These are phyloP conservation scores for Wickerhamomyces chambardii DNA, from an alignment of 805 yeast species.

Conservation along the genomic window DNA sequence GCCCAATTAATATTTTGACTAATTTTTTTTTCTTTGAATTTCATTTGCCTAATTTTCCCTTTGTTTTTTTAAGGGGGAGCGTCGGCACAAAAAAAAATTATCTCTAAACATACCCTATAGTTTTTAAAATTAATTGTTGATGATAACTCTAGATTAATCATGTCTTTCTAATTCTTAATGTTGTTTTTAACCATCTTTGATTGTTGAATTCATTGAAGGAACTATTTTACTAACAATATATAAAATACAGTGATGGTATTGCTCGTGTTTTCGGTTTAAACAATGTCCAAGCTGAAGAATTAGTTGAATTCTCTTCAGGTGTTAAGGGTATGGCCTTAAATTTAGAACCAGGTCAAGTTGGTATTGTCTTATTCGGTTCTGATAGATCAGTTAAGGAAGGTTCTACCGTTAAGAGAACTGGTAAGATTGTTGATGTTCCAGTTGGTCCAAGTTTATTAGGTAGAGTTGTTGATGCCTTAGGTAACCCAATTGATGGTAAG, in stretches of 20 bases:
- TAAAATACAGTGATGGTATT: constrained; percentile 84
- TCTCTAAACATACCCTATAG: too few relatives aligned
- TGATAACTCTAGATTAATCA: too few relatives aligned
- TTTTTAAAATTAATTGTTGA: too few relatives aligned
- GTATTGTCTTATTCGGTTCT: constrained; percentile 99
- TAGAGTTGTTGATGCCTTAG: constrained; percentile 99
- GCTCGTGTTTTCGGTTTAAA: constrained; percentile 99
- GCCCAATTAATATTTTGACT: too few relatives aligned
- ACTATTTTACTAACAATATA: background rate
- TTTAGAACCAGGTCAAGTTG: constrained; percentile 99
- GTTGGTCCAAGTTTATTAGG: constrained; percentile 98
- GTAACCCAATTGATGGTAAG: constrained; percentile 99
- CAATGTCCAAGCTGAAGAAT: constrained; percentile 99
- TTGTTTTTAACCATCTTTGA: too few relatives aligned
- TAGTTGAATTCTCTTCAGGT: constrained; percentile 98
- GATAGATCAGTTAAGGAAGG: constrained; percentile 98
- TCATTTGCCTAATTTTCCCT: too few relatives aligned
- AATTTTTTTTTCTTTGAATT: too few relatives aligned
- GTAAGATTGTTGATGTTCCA: constrained; percentile 98
- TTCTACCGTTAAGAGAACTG: constrained; percentile 99
- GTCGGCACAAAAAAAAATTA: too few relatives aligned
- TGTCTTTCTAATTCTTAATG: too few relatives aligned
- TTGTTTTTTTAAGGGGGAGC: too few relatives aligned
- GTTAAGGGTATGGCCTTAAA: constrained; percentile 99
- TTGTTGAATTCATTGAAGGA: too few relatives aligned